Percentiles rank a stretch among this genome's conserved stretches.
Evolutionary conservation across 139 green algal species (phyloP).

Genomic region (Auxenochlorella pyrenoidosa): DNA sequence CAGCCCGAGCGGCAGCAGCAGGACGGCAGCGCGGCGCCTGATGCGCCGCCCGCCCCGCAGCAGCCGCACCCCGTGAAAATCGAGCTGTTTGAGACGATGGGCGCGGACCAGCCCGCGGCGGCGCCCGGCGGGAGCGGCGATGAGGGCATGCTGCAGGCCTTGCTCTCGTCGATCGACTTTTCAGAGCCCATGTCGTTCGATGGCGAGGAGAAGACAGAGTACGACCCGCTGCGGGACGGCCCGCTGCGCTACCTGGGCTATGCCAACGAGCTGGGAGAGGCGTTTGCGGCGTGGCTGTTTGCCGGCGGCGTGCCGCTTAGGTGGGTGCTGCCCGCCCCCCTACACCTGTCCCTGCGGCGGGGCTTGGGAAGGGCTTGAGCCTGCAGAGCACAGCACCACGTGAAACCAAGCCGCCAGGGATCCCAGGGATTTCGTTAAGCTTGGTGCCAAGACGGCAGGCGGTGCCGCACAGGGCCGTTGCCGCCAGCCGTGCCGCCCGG

Average conservation of each 20-base stretch:
- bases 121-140: too few species aligned
- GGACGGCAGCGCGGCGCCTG: neutral
- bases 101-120: neutral
- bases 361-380: too few species aligned
- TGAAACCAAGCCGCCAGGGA: too few species aligned
- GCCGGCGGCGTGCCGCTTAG: slow-evolving; percentile 67
- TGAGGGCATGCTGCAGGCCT: neutral
- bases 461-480: too few species aligned
- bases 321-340: neutral
- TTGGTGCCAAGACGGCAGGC: too few species aligned
- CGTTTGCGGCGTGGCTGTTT: slow-evolving; percentile 79
- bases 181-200: slow-evolving; percentile 50
- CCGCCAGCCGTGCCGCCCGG: too few species aligned
- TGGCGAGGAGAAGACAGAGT: slow-evolving; percentile 59
- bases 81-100: slow-evolving; percentile 27
- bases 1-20: slow-evolving; percentile 9
- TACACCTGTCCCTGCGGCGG: too few species aligned
- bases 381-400: too few species aligned
- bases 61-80: neutral
- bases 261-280: slow-evolving; percentile 81
- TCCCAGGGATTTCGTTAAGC: too few species aligned
- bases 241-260: slow-evolving; percentile 83
- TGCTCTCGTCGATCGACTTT: slow-evolving; percentile 35
- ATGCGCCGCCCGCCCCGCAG: neutral
- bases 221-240: slow-evolving; percentile 76